Base-by-base conservation (phyloP, 257 asterid species). In the Dorcoceras hygrometricum region DNA sequence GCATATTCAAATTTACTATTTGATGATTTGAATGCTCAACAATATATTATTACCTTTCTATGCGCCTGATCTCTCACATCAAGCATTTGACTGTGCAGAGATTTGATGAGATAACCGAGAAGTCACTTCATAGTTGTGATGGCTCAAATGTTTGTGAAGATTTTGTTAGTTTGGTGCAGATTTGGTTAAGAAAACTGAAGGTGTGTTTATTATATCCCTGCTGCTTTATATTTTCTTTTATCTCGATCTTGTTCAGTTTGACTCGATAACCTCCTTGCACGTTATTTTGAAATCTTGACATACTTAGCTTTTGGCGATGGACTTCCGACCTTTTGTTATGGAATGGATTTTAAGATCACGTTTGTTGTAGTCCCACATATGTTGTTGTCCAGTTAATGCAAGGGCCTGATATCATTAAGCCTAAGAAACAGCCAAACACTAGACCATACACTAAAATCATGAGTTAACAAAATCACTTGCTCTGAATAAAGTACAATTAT, bases 121-220 rank as follows among this genome's bases (percentile, higher is more conserved):
- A 84, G 80, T 83, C 97, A 54, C 97, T 93, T 60, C 72, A 53
- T 68, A 84, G 82, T 74, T 59, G 18, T 67, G 95, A 90, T 78
- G 95, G 95, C 71, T 82, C 91, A 71, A 78, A 74, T 39, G 72
- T 70, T 73, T 93, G 95, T 66, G 90, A 82, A 63, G 99, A 93
- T 84, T 90, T 93, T 62, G 90, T 93, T 75, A 79, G 86, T 77
- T 79, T 75, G 79, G 97, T 78, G 68, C 95, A 84, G 69, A 58
- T 80, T 55, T 90, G 97, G 96, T 76, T 93, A 67, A 80, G 73
- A 70, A 93, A 88, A 78, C 72, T 93, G 72, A 90, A 90, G 97
- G 99, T 93, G 48, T 56, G 60, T 3, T 71, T 34, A 61, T 20
- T 23, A 58, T 76, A 56, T 63, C 73, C 31, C 59, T 59, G 6